These are phyloP conservation scores for Extremus antarcticus DNA, from an alignment of 495 filamentous ascomycete genomes.

Conservation along the genomic window DNA sequence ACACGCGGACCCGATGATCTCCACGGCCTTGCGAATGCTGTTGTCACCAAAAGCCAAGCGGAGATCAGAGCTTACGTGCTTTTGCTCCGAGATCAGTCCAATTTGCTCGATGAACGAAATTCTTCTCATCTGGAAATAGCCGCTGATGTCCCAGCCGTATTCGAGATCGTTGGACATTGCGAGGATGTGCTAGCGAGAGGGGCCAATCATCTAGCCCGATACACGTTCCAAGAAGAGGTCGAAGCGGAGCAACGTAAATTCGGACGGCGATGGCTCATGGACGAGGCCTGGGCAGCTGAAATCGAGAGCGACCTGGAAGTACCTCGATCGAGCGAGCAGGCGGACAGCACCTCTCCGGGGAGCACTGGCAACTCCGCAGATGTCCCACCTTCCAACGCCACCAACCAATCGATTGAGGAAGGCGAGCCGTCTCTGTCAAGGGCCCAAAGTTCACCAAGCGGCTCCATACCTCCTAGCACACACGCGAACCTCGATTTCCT, in stretches of 20 bases:
- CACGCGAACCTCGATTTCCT: constrained; percentile 37
- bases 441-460: too few species aligned
- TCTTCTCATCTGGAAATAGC: constrained; percentile 35
- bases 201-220: background rate
- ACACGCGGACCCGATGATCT: constrained; percentile 52
- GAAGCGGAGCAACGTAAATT: background rate
- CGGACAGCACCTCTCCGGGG: too few species aligned
- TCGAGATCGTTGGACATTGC: background rate
- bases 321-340: too few species aligned
- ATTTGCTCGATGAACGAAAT: constrained; percentile 6
- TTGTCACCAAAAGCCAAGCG: constrained; percentile 60
- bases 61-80: constrained; percentile 62
- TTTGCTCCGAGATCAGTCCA: constrained; percentile 39
- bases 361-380: too few species aligned
- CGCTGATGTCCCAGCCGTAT: background rate
- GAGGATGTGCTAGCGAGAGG: background rate
- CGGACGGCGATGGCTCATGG: background rate
- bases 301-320: too few species aligned
- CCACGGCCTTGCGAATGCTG: constrained; percentile 46
- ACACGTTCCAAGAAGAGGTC: background rate
- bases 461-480: too few species aligned
- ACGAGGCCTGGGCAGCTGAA: too few species aligned
- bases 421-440: too few species aligned
- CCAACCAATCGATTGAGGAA: too few species aligned
- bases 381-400: too few species aligned